Base-by-base conservation (phyloP, 2,329 filamentous ascomycete species). In the Colletotrichum scovillei region DNA sequence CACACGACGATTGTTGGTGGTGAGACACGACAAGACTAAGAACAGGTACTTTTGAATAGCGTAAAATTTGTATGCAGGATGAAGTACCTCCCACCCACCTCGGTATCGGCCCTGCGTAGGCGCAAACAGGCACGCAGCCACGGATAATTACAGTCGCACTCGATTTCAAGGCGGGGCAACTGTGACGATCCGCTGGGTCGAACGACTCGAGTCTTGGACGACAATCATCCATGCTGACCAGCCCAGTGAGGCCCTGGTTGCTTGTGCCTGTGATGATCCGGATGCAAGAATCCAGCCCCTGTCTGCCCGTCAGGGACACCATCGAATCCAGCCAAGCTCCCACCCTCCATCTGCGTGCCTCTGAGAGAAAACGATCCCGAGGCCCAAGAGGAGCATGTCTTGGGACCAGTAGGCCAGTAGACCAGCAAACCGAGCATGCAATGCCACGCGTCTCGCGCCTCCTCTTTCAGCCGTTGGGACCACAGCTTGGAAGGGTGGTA, bases 11-110 rank as follows among this genome's bases (percentile, higher is more conserved):
- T 72, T 60, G 62, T n/a, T 69, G 70, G 65, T 69, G 53, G 70
- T 73, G 66, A 73, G 70, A 74, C 82, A 82, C 81, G 64, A 9
- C 64, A 38, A 46, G 59, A 38, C 58, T 58, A 53, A 32, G 11
- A 22, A 32, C 1, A 26, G 35, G 32, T 60, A 35, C 32, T 46
- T 46, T 16, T 19, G 35, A 9, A 32, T 22, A 26, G 8, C 16
- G 58, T 24, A 19, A 24, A 8, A 49, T 49, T 49, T 19, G 42
- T n/a, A 49, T 19, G 16, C 16, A n/a, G 19, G 0, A 2, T 1
- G 7, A 49, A n/a, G 42, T 49, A 49, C 42, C 19, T 49, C 19
- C 3, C 42, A 8, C 42, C 16, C 42, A 49, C 42, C 19, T 49
- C 42, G 42, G 42, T 49, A 49, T 49, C 42, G 42, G 42, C 7